phyloP scores from a whole-genome alignment of 2,329 filamentous ascomycete species.

The Paecilomyces sp. region DNA sequence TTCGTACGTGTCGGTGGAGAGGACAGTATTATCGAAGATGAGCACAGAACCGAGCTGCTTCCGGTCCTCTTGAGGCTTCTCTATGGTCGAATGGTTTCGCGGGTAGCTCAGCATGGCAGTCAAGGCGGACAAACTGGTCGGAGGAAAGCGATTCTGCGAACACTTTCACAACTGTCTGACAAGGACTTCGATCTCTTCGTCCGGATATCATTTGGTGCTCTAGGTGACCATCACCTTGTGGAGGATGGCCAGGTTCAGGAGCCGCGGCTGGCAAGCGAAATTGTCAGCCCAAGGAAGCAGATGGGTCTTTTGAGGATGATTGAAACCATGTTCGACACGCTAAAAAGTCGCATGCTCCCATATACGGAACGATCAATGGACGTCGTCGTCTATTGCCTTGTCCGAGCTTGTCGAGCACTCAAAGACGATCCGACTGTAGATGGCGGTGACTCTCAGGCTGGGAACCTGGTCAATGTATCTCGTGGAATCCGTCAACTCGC shows the following conservation, averaged over 20 bases:
- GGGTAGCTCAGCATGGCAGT: conserved; percentile 68
- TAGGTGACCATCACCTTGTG: conserved; percentile 56
- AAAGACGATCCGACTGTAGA: conserved; percentile 22
- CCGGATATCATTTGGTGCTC: conserved; percentile 67
- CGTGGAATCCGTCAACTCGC: conserved; percentile 51
- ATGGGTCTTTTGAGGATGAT: conserved; percentile 90
- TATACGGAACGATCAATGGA: conserved; percentile 66
- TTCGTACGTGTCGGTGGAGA: conserved; percentile 67
- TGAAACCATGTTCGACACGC: conserved; percentile 74
- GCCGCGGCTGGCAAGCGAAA: conserved; percentile 49
- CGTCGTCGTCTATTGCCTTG: conserved; percentile 72
- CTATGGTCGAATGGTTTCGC: conserved; percentile 82
- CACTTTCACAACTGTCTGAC: conserved; percentile 68
- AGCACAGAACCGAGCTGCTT: conserved; percentile 68
- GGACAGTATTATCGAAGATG: conserved; percentile 60
- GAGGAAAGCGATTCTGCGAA: conserved; percentile 64
- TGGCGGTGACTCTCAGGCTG: conserved; percentile 21
- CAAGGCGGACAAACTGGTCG: conserved; percentile 75
- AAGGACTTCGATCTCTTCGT: conserved; percentile 75
- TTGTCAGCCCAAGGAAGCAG: conserved; percentile 68
- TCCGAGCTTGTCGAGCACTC: conserved; percentile 58
- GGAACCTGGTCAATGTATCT: conserved; percentile 23
- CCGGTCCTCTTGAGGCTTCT: conserved; percentile 79
- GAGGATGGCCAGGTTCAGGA: conserved; percentile 44
- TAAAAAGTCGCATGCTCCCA: conserved; percentile 64